These are phyloP conservation scores for Aegle marmelos DNA, from an alignment of 345 rosid species.

Conservation along the genomic window DNA sequence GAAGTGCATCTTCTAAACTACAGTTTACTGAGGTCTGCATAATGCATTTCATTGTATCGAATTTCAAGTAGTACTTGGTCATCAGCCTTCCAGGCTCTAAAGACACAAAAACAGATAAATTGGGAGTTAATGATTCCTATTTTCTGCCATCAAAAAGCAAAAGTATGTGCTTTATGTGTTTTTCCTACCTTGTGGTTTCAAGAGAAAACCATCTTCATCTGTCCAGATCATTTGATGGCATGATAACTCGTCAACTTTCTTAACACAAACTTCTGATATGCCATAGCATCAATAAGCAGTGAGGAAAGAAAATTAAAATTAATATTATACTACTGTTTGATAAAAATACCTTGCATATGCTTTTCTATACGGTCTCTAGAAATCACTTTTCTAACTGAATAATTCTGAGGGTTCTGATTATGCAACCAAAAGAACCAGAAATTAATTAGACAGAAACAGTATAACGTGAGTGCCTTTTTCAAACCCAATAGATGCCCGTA, in stretches of 20 bases:
- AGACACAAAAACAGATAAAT: constrained; percentile 10
- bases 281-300: constrained; percentile 20
- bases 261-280: constrained; percentile 66
- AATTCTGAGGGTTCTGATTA: constrained; percentile 82
- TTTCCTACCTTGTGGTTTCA: constrained; percentile 80
- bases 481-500: constrained; percentile 4
- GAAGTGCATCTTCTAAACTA: constrained; percentile 78
- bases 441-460: constrained; percentile 9
- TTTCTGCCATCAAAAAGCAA: constrained; percentile 8
- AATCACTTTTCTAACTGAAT: constrained; percentile 73
- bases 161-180: constrained; percentile 11
- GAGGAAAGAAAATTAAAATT: constrained; percentile 10
- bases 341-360: constrained; percentile 70
- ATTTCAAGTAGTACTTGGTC: constrained; percentile 94
- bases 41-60: constrained; percentile 86
- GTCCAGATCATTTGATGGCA: constrained; percentile 87
- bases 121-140: constrained; percentile 4
- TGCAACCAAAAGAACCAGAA: constrained; percentile 9
- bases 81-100: constrained; percentile 93
- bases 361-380: constrained; percentile 74
- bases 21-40: constrained; percentile 63
- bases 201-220: constrained; percentile 78
- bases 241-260: constrained; percentile 76
- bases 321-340: constrained; percentile 6
- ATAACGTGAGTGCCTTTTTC: neutral